Conservation (phyloP, 2,329 filamentous ascomycete species). For the Coniochaeta pulveracea region DNA sequence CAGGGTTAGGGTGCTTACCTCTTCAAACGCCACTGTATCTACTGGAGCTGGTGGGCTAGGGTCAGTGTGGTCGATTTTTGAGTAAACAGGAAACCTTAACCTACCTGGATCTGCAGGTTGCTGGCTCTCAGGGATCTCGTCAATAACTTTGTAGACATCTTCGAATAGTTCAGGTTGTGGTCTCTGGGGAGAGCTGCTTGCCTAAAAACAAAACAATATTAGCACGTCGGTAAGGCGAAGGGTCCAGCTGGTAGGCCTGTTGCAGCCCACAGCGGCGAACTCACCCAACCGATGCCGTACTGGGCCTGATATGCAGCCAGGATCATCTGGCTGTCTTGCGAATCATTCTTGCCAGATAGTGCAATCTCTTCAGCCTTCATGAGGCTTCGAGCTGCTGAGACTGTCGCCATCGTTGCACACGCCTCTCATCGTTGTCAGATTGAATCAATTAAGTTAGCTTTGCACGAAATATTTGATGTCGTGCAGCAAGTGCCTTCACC, state of each 20-base stretch:
- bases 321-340: constrained; percentile 32
- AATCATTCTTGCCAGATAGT: constrained; percentile 21
- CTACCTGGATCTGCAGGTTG: too few species aligned
- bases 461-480: background rate
- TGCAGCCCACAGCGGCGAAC: constrained; percentile 11
- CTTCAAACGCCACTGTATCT: too few species aligned
- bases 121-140: too few species aligned
- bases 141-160: constrained; percentile 6
- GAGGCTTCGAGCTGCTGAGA: constrained; percentile 12
- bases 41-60: too few species aligned
- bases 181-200: constrained; percentile 11
- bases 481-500: background rate
- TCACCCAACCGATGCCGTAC: constrained; percentile 27
- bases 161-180: too few species aligned
- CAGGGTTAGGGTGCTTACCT: too few species aligned
- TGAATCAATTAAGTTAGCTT: background rate
- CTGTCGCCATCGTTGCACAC: constrained; percentile 1
- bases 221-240: constrained; percentile 2
- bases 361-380: constrained; percentile 16
- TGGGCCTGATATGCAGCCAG: constrained; percentile 24
- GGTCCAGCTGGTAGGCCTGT: background rate
- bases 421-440: constrained; percentile 1
- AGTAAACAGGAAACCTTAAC: too few species aligned
- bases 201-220: constrained; percentile 7
- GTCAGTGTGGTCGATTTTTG: constrained; percentile 15